Percentiles rank a stretch among this genome's conserved stretches.
These are phyloP conservation scores for Alnus glutinosa DNA, from an alignment of 306 rosid species.

Conservation along the genomic window DNA sequence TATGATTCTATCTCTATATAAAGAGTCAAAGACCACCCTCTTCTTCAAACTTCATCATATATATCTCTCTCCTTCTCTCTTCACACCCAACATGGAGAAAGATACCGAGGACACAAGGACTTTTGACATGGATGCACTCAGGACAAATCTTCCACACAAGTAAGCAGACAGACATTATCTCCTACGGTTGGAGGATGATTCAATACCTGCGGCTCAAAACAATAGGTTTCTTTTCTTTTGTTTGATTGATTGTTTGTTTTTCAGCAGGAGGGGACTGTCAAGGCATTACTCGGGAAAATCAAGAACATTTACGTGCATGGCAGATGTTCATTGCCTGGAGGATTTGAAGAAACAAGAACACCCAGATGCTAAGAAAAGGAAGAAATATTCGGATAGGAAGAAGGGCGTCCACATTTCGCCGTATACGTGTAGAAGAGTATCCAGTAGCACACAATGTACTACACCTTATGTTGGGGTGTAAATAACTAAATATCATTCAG, in stretches of 20 bases:
- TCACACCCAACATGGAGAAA: constrained; percentile 43
- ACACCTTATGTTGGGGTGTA: constrained; percentile 53
- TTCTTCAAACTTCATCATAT: neutral
- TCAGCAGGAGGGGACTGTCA: constrained; percentile 66
- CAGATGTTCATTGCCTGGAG: constrained; percentile 58
- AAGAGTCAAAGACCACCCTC: neutral
- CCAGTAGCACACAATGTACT: constrained; percentile 49
- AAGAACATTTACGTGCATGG: constrained; percentile 79
- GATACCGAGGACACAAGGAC: constrained; percentile 44
- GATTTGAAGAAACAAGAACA: constrained; percentile 74
- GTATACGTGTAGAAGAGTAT: constrained; percentile 53
- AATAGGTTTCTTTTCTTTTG: neutral
- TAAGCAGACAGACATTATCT: constrained; percentile 24
- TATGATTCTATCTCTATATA: too few species aligned
- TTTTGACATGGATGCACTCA: constrained; percentile 67
- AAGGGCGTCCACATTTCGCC: constrained; percentile 34
- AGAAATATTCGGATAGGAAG: constrained; percentile 50
- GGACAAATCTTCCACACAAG: constrained; percentile 63
- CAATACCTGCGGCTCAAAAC: neutral
- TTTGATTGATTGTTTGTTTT: neutral
- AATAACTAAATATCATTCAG: neutral
- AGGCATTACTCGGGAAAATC: constrained; percentile 83
- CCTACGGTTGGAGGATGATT: neutral
- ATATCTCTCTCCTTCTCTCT: constrained; percentile 3
- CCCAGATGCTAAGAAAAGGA: constrained; percentile 62